Evolutionary conservation across 176 grass and related monocot species (phyloP), one percentile per base, ranked within the genome.

Genomic region (Microstegium vimineum): DNA sequence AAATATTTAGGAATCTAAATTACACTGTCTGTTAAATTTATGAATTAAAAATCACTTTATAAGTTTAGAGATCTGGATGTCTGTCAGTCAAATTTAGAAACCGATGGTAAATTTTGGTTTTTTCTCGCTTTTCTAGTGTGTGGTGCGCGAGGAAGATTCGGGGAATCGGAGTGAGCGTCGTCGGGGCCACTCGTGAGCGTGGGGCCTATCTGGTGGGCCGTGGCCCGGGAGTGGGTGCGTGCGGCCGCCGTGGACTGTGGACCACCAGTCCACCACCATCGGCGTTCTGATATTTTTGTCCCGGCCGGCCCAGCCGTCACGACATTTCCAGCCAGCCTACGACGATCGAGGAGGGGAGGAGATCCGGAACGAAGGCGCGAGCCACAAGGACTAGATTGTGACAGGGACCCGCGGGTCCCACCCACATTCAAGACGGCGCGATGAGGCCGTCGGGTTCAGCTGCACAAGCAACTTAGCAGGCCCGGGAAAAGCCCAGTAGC

Each of bases 121-220:
- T n/a, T n/a, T n/a, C n/a, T n/a, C n/a, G n/a, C n/a, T 4, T 52
- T 16, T 3, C 0, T n/a, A n/a, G n/a, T n/a, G n/a, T 57, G n/a
- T 35, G 69, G 33, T 26, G 25, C 4, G 18, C 60, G 60, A 86
- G 42, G 77, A 79, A 80, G 56, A 79, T 86, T 86, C 67, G 10
- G 16, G n/a, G 75, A 85, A 60, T 18, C 63, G 10, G 71, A 47
- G 45, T 17, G 15, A 46, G 4, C 12, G 2, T 46, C 14, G 4
- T 6, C 45, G 4, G 49, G 3, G 34, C 9, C 34, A 51, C 35
- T 23, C 66, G 49, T 8, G 1, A 36, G 72, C 46, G 31, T 59
- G 73, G 52, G 51, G 1, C 22, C 22, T 18, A 11, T 0, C 0
- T 22, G 66, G 20, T 38, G 66, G 22, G 11, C 20, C 34, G 56